Conservation (phyloP, 2,329 filamentous ascomycete species). For the Cercospora zeae-maydis region DNA sequence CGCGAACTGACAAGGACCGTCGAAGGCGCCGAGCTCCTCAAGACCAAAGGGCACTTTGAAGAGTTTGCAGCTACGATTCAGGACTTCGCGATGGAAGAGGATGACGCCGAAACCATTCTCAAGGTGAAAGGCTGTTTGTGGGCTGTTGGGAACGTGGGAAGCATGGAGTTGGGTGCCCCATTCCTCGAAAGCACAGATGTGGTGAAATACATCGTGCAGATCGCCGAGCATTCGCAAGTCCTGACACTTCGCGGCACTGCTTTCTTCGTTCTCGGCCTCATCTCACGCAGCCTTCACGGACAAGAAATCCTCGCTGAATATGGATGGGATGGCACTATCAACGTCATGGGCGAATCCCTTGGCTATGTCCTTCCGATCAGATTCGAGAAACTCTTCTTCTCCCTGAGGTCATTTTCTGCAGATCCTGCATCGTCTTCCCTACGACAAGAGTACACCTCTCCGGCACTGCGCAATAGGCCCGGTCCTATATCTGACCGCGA, state of each 20-base stretch:
- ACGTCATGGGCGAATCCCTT: constrained; percentile 73
- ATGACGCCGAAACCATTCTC: constrained; percentile 78
- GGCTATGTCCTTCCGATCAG: constrained; percentile 83
- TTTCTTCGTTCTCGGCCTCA: constrained; percentile 90
- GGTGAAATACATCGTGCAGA: constrained; percentile 78
- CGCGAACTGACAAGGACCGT: constrained; percentile 87
- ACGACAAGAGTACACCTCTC: constrained; percentile 10
- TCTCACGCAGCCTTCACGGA: constrained; percentile 87
- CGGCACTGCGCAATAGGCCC: constrained; percentile 18
- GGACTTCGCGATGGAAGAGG: constrained; percentile 78
- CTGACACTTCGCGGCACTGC: constrained; percentile 93
- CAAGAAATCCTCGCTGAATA: constrained; percentile 84
- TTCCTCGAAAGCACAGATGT: constrained; percentile 90
- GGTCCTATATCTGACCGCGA: constrained; percentile 43
- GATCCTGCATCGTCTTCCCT: neutral
- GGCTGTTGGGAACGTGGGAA: constrained; percentile 97
- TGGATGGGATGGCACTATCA: constrained; percentile 90
- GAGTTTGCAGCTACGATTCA: constrained; percentile 88
- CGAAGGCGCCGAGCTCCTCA: constrained; percentile 84
- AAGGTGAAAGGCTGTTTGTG: constrained; percentile 97
- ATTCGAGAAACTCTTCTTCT: constrained; percentile 70
- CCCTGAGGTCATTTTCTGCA: constrained; percentile 44
- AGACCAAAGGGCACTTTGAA: constrained; percentile 92
- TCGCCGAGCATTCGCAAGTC: constrained; percentile 82
- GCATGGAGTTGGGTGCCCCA: constrained; percentile 92